phyloP scores from a whole-genome alignment of 108 stramenopile species.

The Cylindrotheca fusiformis region DNA sequence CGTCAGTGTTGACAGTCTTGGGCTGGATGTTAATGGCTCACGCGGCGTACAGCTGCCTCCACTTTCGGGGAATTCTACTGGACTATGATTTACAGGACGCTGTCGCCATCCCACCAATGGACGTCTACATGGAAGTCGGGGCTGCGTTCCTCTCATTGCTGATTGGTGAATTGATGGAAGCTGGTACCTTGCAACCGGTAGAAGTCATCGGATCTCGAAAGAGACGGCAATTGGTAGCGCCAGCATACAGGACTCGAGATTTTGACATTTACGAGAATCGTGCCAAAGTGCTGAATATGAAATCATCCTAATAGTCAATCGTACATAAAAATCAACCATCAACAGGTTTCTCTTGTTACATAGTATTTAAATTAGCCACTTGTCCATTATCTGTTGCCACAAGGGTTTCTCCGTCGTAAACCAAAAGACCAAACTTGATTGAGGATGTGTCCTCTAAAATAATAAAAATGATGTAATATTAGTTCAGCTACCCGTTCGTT shows the following conservation, averaged over 20 bases:
- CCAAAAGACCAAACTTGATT: too few relatives aligned
- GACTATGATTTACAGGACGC: slow-evolving; percentile 31
- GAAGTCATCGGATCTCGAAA: slow-evolving; percentile 10
- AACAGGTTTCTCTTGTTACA: too few relatives aligned
- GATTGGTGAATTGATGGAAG: slow-evolving; percentile 26
- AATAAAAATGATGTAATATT: too few relatives aligned
- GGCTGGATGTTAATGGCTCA: slow-evolving; percentile 40
- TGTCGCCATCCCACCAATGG: slow-evolving; percentile 28
- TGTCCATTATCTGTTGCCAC: too few relatives aligned
- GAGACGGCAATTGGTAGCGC: slow-evolving; percentile 29
- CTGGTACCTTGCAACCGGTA: slow-evolving; percentile 27
- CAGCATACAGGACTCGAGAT: slow-evolving; percentile 35
- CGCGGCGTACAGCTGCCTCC: slow-evolving; percentile 53
- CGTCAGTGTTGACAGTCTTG: slow-evolving; percentile 11
- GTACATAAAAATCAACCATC: too few relatives aligned
- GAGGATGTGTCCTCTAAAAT: too few relatives aligned
- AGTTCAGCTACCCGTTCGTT: too few relatives aligned
- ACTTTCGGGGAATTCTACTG: slow-evolving; percentile 38
- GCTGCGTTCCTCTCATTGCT: slow-evolving; percentile 26
- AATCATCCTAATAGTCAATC: too few relatives aligned
- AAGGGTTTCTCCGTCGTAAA: too few relatives aligned
- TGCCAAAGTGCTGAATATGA: slow-evolving; percentile 13
- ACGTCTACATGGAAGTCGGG: slow-evolving; percentile 40
- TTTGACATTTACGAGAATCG: slow-evolving; percentile 51
- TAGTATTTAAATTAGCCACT: too few relatives aligned